Conservation (phyloP, 2,329 filamentous ascomycete species). For the Pseudogymnoascus pannorum region DNA sequence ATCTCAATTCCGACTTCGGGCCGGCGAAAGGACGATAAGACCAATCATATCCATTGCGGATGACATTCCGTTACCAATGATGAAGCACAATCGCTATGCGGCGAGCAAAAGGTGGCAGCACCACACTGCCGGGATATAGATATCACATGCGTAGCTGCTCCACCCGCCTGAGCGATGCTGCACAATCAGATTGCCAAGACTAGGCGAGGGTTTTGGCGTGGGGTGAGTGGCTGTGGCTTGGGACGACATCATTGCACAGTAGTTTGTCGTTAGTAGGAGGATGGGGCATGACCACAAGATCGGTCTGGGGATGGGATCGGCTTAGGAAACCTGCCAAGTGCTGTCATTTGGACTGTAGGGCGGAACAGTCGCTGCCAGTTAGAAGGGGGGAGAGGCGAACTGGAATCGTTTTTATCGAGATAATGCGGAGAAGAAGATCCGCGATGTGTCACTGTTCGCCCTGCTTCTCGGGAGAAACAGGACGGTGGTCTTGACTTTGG, state of each 20-base stretch:
- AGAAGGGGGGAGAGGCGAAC: too few species aligned
- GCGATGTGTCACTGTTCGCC: background rate
- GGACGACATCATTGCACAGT: conserved; percentile 3
- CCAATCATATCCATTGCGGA: background rate
- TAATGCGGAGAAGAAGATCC: background rate
- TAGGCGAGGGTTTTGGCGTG: background rate
- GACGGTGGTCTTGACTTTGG: background rate
- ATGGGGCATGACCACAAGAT: background rate
- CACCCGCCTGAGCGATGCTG: background rate
- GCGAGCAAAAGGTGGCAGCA: background rate
- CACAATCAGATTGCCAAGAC: conserved; percentile 1
- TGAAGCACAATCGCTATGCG: background rate
- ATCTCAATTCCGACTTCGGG: conserved; percentile 4
- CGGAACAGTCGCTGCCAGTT: background rate
- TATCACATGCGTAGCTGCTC: background rate
- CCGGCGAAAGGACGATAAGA: background rate
- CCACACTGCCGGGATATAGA: background rate
- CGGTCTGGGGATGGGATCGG: background rate
- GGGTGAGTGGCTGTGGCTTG: background rate
- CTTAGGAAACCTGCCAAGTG: background rate
- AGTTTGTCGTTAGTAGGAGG: background rate
- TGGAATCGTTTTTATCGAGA: too few species aligned
- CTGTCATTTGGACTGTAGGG: background rate
- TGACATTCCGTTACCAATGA: background rate
- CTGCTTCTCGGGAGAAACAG: background rate